Conservation (phyloP, 139 green algal genomes). For the Volvox africanus region DNA sequence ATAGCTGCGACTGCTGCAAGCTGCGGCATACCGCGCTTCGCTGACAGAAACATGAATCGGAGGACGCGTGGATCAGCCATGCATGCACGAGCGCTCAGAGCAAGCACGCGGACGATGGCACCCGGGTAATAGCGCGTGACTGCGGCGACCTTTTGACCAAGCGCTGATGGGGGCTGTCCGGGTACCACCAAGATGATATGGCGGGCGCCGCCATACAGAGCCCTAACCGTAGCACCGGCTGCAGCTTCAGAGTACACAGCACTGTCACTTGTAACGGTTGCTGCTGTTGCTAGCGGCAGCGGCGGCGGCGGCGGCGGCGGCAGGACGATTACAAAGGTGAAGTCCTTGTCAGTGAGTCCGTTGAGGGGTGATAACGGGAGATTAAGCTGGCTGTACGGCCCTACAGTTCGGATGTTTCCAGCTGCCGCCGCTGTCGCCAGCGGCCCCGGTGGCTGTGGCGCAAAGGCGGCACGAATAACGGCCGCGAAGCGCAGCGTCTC, state of each 20-base stretch:
- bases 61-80: not conserved
- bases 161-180: not conserved
- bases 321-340: not conserved
- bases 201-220: conserved; percentile 32
- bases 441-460: not conserved
- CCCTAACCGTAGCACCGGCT: not conserved
- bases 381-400: not conserved
- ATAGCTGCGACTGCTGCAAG: not conserved
- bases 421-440: not conserved
- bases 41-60: conserved; percentile 10
- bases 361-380: not conserved
- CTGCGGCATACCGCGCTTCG: conserved; percentile 16
- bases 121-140: not conserved
- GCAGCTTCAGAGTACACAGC: not conserved
- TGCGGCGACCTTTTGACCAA: not conserved
- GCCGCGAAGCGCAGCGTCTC: conserved; percentile 1
- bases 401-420: not conserved
- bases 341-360: not conserved
- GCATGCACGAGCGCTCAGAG: not conserved
- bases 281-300: not conserved
- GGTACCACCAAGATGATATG: conserved; percentile 49
- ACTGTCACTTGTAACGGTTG: not conserved
- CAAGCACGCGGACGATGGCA: conserved; percentile 2
- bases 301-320: not conserved
- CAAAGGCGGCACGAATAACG: conserved; percentile 36